These are phyloP conservation scores for Millerozyma acaciae DNA, from an alignment of 805 yeast genomes.

Conservation along the genomic window DNA sequence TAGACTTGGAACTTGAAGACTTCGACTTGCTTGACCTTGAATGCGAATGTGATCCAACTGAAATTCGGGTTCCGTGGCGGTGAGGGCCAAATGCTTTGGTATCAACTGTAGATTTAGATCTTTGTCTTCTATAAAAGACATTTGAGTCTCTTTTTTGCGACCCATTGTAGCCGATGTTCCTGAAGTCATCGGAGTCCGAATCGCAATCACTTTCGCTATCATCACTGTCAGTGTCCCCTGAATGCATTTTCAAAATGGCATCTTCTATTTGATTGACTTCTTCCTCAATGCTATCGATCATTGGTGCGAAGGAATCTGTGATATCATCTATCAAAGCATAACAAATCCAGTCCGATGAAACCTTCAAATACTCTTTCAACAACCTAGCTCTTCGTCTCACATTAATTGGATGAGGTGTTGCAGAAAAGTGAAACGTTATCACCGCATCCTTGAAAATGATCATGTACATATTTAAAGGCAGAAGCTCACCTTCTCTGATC, in stretches of 20 bases:
- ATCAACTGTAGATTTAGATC: conserved; percentile 40
- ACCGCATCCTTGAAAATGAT: conserved; percentile 90
- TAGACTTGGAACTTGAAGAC: conserved; percentile 31
- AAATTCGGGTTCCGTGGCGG: conserved; percentile 3
- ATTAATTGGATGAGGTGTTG: conserved; percentile 94
- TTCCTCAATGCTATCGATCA: conserved; percentile 89
- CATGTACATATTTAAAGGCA: conserved; percentile 88
- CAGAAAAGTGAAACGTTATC: conserved; percentile 87
- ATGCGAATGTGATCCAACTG: conserved; percentile 3
- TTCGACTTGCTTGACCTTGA: conserved; percentile 8
- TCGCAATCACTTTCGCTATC: conserved; percentile 37
- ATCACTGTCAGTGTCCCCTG: conserved; percentile 50
- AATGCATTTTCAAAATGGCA: conserved; percentile 82
- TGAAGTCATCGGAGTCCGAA: conserved; percentile 18
- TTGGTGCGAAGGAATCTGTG: conserved; percentile 95
- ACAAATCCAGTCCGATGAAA: conserved; percentile 94
- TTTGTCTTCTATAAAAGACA: conserved; percentile 29
- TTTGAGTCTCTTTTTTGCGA: conserved; percentile 9
- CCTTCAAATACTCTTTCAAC: conserved; percentile 81
- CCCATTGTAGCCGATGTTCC: conserved; percentile 6
- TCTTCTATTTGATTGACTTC: conserved; percentile 96
- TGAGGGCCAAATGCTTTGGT: conserved; percentile 8
- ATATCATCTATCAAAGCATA: conserved; percentile 95
- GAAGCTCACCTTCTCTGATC: conserved; percentile 55
- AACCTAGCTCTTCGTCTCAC: conserved; percentile 91